Evolutionary conservation across 192 early-diverging fungal species (phyloP).

Genomic region (Jimgerdemannia lactiflua): DNA sequence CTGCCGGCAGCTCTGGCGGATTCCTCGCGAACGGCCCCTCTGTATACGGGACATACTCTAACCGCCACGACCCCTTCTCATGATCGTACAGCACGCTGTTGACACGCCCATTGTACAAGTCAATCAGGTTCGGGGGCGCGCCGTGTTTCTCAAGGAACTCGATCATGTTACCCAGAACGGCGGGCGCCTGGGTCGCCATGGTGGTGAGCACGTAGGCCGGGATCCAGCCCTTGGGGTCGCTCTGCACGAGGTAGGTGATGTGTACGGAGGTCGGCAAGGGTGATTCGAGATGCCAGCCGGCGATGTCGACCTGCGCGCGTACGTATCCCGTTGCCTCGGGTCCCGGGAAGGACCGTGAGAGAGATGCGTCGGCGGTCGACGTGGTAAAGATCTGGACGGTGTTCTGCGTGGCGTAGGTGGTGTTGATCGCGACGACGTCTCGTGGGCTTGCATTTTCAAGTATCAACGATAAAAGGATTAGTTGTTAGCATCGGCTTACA

Average conservation of each 20-base stretch:
- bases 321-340: constrained; percentile 26
- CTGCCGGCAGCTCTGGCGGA: neutral
- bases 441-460: constrained; percentile 16
- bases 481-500: too few relatives aligned
- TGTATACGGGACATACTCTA: constrained; percentile 15
- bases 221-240: constrained; percentile 35
- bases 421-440: constrained; percentile 35
- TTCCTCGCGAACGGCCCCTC: neutral
- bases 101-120: constrained; percentile 8
- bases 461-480: too few relatives aligned
- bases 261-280: constrained; percentile 26
- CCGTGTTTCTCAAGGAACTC: constrained; percentile 12
- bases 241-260: constrained; percentile 34
- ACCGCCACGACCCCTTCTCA: constrained; percentile 21
- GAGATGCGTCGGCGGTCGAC: constrained; percentile 26
- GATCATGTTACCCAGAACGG: neutral
- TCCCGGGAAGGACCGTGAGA: constrained; percentile 25
- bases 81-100: constrained; percentile 17
- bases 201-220: constrained; percentile 30
- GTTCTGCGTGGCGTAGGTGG: constrained; percentile 28
- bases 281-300: constrained; percentile 17
- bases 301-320: constrained; percentile 19
- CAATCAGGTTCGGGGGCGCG: constrained; percentile 20
- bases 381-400: constrained; percentile 34
- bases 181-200: constrained; percentile 21